A percentile compares a stretch with the other conserved stretches of the same genome.
These are phyloP conservation scores for Phytopythium sindhum DNA, from an alignment of 352 stramenopile genomes.

Conservation along the genomic window DNA sequence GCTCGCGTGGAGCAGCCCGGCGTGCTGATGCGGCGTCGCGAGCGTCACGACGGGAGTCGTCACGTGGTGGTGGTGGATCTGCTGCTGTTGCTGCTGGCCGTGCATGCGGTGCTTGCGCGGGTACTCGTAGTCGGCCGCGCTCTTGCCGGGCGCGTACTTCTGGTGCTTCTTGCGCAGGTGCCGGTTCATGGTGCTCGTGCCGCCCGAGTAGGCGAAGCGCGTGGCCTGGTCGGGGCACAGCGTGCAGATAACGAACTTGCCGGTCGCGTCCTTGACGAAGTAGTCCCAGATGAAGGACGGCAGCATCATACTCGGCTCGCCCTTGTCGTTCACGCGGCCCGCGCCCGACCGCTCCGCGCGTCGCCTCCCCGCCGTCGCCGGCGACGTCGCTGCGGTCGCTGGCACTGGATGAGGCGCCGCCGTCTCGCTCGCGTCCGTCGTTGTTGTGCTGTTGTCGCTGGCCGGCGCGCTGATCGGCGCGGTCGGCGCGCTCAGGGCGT, in stretches of 20 bases:
- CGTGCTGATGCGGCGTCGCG: not conserved
- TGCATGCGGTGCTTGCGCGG: conserved; percentile 15
- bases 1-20: conserved; percentile 9
- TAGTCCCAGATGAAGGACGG: conserved; percentile 86
- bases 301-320: conserved; percentile 58
- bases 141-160: conserved; percentile 75
- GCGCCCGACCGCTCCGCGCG: conserved; percentile 9
- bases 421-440: not conserved
- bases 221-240: conserved; percentile 62
- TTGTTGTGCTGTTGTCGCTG: not conserved
- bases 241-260: conserved; percentile 79
- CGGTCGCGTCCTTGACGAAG: conserved; percentile 71
- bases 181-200: conserved; percentile 83
- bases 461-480: not conserved
- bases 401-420: not conserved
- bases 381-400: conserved; percentile 4
- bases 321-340: conserved; percentile 37
- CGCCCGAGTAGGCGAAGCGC: conserved; percentile 78
- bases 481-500: too few species aligned
- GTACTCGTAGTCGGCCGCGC: conserved; percentile 67
- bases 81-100: not conserved
- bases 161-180: conserved; percentile 81
- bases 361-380: not conserved
- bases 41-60: conserved; percentile 1
- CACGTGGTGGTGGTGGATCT: conserved; percentile 8